These are phyloP conservation scores for Aspergillus avenaceus DNA, from an alignment of 495 filamentous ascomycete species.

Conservation along the genomic window DNA sequence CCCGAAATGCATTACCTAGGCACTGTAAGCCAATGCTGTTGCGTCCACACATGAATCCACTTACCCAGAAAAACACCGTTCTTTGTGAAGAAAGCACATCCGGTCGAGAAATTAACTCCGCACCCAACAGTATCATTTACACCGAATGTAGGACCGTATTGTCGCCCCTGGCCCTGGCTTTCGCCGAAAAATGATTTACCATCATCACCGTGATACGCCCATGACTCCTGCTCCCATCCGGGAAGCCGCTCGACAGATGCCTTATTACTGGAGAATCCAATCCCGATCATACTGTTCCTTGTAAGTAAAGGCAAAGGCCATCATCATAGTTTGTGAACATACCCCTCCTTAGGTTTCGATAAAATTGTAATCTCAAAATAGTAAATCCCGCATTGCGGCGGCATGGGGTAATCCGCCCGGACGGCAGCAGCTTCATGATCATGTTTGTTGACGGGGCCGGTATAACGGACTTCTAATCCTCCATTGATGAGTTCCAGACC, in stretches of 20 bases:
- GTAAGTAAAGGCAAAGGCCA: conserved; percentile 15
- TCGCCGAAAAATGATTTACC: conserved; percentile 76
- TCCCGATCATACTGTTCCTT: conserved; percentile 67
- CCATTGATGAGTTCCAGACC: conserved; percentile 70
- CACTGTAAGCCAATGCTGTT: background rate
- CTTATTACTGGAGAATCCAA: conserved; percentile 77
- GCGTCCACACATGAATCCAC: conserved; percentile 12
- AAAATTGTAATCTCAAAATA: conserved; percentile 94
- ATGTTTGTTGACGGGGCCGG: conserved; percentile 53
- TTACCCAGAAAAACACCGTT: conserved; percentile 78
- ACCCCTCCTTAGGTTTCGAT: conserved; percentile 84
- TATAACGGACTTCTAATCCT: conserved; percentile 76
- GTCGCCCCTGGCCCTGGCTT: conserved; percentile 62
- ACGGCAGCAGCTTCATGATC: conserved; percentile 84
- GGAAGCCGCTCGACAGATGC: conserved; percentile 78
- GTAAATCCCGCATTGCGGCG: conserved; percentile 88
- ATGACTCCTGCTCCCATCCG: conserved; percentile 94
- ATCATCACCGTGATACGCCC: conserved; percentile 97
- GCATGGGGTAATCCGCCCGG: conserved; percentile 85
- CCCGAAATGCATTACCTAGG: conserved; percentile 74
- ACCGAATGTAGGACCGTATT: conserved; percentile 70
- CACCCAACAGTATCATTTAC: conserved; percentile 84
- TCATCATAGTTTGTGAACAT: conserved; percentile 26
- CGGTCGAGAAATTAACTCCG: conserved; percentile 86
- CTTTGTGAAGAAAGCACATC: conserved; percentile 91